Evolutionary conservation across 441 rosid species (phyloP).

Genomic region (Geranium incanum): DNA sequence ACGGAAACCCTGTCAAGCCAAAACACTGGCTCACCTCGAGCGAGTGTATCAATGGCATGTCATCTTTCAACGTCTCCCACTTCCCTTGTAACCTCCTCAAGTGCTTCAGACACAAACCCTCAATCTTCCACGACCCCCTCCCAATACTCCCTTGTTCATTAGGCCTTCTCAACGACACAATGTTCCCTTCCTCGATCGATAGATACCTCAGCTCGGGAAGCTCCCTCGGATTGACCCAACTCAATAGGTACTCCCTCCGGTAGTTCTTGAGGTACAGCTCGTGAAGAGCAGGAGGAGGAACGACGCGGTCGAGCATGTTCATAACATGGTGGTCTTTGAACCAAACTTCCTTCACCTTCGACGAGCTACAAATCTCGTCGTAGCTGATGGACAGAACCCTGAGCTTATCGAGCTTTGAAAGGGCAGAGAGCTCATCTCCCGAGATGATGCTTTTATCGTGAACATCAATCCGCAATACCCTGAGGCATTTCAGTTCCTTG

Average conservation of each 20-base stretch:
- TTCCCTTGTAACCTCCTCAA: background rate
- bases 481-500: background rate
- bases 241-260: background rate
- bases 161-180: background rate
- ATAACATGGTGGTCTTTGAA: background rate
- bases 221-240: background rate
- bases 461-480: background rate
- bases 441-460: background rate
- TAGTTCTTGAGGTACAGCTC: constrained; percentile 8
- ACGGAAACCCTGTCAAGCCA: background rate
- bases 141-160: background rate
- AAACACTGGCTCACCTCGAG: background rate
- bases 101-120: constrained; percentile 8
- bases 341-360: background rate
- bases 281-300: background rate
- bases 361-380: background rate
- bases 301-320: background rate
- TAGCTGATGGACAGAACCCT: constrained; percentile 3
- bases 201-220: background rate
- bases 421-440: background rate
- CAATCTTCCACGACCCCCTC: background rate
- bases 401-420: background rate
- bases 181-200: background rate
- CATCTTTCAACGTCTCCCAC: background rate
- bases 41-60: constrained; percentile 3